These are phyloP conservation scores for Diatrype stigma DNA, from an alignment of 2,329 filamentous ascomycete genomes.

Conservation along the genomic window DNA sequence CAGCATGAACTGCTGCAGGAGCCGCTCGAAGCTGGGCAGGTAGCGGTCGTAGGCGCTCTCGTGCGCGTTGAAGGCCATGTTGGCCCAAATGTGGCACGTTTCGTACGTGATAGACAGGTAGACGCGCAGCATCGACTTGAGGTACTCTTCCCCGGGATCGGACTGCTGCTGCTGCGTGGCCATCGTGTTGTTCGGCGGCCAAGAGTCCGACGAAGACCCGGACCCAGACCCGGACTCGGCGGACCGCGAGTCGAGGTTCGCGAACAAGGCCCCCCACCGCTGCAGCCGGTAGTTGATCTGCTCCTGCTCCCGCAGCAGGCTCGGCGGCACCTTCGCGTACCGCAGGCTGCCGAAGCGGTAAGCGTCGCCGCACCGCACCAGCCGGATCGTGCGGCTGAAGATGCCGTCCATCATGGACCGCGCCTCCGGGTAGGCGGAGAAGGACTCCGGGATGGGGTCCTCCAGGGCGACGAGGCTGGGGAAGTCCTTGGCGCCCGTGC, in stretches of 20 bases:
- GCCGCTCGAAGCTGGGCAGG: conserved; percentile 24
- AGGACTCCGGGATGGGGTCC: conserved; percentile 16
- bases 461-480: conserved; percentile 20
- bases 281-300: conserved; percentile 18
- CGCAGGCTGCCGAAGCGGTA: conserved; percentile 21
- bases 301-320: conserved; percentile 19
- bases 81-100: conserved; percentile 30
- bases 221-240: too few relatives aligned
- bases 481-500: conserved; percentile 14
- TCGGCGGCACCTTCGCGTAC: conserved; percentile 8
- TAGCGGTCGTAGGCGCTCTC: conserved; percentile 33
- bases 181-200: neutral
- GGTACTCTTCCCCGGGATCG: neutral
- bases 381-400: conserved; percentile 22
- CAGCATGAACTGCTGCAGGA: conserved; percentile 23
- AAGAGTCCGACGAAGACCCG: neutral
- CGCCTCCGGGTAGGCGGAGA: conserved; percentile 21
- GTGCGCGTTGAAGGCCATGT: conserved; percentile 21
- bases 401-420: conserved; percentile 27
- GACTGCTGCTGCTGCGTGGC: conserved; percentile 3
- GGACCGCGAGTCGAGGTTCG: conserved; percentile 6
- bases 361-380: conserved; percentile 25
- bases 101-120: conserved; percentile 28
- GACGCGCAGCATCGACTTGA: neutral
- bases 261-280: conserved; percentile 27